A percentile compares a stretch with the other conserved stretches of the same genome.
These are phyloP conservation scores for Torulaspora globosa DNA, from an alignment of 1,139 yeast genomes.

Conservation along the genomic window DNA sequence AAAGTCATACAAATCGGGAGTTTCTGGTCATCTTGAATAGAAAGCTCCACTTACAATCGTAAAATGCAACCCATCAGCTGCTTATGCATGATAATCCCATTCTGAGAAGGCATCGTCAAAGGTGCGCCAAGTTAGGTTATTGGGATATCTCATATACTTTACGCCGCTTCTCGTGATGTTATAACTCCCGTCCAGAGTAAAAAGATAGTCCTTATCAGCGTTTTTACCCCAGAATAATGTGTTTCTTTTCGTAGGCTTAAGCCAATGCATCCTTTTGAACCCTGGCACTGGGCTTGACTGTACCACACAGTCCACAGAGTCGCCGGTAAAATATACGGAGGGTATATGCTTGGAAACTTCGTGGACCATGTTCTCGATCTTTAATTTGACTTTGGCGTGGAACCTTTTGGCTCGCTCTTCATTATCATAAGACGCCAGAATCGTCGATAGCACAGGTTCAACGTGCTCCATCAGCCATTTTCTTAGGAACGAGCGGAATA, in stretches of 20 bases:
- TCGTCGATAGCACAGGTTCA: slow-evolving; percentile 24
- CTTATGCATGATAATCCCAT: slow-evolving; percentile 26
- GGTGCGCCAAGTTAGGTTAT: slow-evolving; percentile 23
- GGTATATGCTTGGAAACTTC: slow-evolving; percentile 25
- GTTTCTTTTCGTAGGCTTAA: slow-evolving; percentile 26
- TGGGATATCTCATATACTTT: slow-evolving; percentile 29
- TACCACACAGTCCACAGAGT: slow-evolving; percentile 27
- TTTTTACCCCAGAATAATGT: slow-evolving; percentile 27
- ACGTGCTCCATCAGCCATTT: slow-evolving; percentile 23
- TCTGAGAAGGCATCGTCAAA: slow-evolving; percentile 29
- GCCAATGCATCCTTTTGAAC: slow-evolving; percentile 34
- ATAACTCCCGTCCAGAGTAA: slow-evolving; percentile 17
- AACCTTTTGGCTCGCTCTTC: slow-evolving; percentile 21
- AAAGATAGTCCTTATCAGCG: slow-evolving; percentile 24
- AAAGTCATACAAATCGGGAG: too few species aligned
- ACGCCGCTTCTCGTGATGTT: slow-evolving; percentile 29
- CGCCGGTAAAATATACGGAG: slow-evolving; percentile 23
- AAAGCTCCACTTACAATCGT: background rate
- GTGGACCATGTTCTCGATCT: slow-evolving; percentile 15
- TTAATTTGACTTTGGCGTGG: slow-evolving; percentile 17
- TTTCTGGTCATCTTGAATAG: too few species aligned
- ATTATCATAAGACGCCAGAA: slow-evolving; percentile 19
- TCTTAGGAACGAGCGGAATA: slow-evolving; percentile 19
- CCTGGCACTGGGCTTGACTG: slow-evolving; percentile 31
- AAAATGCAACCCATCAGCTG: background rate